These are phyloP conservation scores for Gossypium raimondii DNA, from an alignment of 345 rosid genomes.

Conservation along the genomic window DNA sequence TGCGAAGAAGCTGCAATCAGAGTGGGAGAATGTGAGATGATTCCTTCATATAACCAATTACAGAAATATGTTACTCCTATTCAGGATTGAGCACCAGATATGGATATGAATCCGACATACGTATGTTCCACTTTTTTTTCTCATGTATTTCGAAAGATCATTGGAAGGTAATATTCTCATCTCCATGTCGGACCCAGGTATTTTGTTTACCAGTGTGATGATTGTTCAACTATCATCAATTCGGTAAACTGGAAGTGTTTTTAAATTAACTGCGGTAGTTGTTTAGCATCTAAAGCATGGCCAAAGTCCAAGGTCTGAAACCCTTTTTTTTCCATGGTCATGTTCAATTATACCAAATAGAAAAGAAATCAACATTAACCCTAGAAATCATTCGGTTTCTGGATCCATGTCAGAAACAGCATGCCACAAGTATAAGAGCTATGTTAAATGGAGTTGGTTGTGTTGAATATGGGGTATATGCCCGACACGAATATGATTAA, in stretches of 20 bases:
- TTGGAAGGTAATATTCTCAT: background rate
- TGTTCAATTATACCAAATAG: background rate
- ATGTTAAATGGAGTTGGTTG: background rate
- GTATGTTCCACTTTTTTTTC: background rate
- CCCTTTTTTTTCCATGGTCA: background rate
- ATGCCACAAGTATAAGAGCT: background rate
- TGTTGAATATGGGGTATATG: background rate
- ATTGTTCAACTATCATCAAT: background rate
- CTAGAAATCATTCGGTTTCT: background rate
- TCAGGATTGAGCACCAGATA: background rate
- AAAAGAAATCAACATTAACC: background rate
- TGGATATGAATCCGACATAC: background rate
- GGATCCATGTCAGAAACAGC: background rate
- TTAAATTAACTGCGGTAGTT: background rate
- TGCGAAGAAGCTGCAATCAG: constrained; percentile 82
- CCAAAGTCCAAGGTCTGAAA: background rate
- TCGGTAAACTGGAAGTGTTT: background rate
- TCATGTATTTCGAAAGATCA: background rate
- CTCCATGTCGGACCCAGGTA: background rate
- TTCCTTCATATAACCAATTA: background rate
- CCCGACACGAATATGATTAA: background rate
- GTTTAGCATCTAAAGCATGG: background rate
- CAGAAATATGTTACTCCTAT: background rate
- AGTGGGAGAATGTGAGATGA: constrained; percentile 11
- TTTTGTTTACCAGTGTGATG: background rate